A percentile compares a stretch with the other conserved stretches of the same genome.
phyloP scores from a whole-genome alignment of 805 yeast genomes.

The Debaryomyces castellii region DNA sequence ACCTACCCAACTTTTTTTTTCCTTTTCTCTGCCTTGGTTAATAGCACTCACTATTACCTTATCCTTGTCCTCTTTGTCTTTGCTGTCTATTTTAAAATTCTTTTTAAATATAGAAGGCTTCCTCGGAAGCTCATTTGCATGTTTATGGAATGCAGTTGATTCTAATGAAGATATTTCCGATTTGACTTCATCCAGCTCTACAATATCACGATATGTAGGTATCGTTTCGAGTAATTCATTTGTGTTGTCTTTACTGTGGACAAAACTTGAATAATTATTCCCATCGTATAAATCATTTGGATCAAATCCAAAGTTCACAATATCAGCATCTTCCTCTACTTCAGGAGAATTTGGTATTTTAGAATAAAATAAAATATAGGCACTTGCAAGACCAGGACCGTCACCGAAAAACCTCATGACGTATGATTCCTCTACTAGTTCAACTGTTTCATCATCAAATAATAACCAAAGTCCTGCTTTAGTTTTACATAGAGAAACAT shows the following conservation, averaged over 20 bases:
- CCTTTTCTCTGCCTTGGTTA: constrained; percentile 12
- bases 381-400: constrained; percentile 83
- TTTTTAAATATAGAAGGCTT: constrained; percentile 25
- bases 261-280: constrained; percentile 22
- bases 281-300: constrained; percentile 32
- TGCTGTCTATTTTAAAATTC: constrained; percentile 26
- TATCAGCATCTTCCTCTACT: constrained; percentile 37
- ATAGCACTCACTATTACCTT: constrained; percentile 1
- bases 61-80: constrained; percentile 4
- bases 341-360: constrained; percentile 31
- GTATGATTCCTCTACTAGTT: constrained; percentile 76
- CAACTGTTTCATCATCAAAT: constrained; percentile 95
- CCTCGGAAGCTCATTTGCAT: constrained; percentile 2
- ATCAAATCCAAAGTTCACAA: constrained; percentile 35
- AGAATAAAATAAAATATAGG: constrained; percentile 83
- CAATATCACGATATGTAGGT: constrained; percentile 5
- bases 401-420: constrained; percentile 88
- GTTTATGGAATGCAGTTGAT: constrained; percentile 3
- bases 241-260: constrained; percentile 8
- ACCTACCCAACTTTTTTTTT: constrained; percentile 43
- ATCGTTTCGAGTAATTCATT: constrained; percentile 11
- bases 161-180: constrained; percentile 12
- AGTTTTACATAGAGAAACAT: constrained; percentile 81
- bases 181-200: constrained; percentile 5
- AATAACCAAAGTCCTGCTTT: constrained; percentile 81